Evolutionary conservation across 306 rosid genomes (phyloP), one percentile per base, ranked within the genome.

Genomic region (Cucumis melo): DNA sequence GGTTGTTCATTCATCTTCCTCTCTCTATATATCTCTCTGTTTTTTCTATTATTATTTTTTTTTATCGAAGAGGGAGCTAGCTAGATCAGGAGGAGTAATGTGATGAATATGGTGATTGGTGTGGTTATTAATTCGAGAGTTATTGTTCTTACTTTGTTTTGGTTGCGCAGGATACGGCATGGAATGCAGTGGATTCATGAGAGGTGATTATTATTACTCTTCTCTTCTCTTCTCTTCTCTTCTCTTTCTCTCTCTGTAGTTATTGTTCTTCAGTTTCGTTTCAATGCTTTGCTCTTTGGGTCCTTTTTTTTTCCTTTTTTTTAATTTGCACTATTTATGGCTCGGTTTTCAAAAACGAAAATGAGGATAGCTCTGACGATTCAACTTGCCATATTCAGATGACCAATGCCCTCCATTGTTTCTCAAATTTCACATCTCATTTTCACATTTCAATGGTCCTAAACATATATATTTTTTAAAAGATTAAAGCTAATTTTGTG

Each of bases 181-280:
- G 95, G 99, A 94, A 78, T 94, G 97, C 90, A 85, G 97, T 77
- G 75, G 89, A 34, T 94, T 89, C 92, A 94, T 94, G 97, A 89
- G 85, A 89, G 99, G 99, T 94, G 86, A 83, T 85, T 74, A 87
- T 85, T 74, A 87, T 85, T 91, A 78, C 51, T 75, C 70, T 32
- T 55, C 23, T 8, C 20, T 16, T 8, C 51, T 75, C 70, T 32
- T 55, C 23, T 8, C 20, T 16, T 8, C 23, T 8, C 20, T 8
- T 17, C 55, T 15, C 19, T 54, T 44, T 79, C 81, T 78, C 0
- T 10, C 50, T 27, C 20, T 68, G 11, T 15, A 39, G 11, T 66
- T 19, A 66, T 39, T 66, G 73, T 64, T 38, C 27, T 63, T 34
- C 39, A 15, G 9, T 64, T 64, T 19, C 57, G 46, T 5, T 41